Conservation (phyloP, 2,329 filamentous ascomycete species). For the Aspergillus sp. region DNA sequence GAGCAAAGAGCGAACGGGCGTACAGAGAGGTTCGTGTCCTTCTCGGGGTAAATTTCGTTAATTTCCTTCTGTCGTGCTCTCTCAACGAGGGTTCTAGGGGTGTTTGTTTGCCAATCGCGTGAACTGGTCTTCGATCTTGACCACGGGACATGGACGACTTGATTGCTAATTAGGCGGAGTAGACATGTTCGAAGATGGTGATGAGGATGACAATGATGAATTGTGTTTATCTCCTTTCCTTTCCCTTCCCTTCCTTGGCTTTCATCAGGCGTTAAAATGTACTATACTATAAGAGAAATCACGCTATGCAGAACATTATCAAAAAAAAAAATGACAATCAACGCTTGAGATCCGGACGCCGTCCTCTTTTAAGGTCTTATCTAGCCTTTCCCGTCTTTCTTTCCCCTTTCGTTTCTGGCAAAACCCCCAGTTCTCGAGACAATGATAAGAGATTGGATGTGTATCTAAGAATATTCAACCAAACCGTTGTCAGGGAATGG, state of each 20-base stretch:
- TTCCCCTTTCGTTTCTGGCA: not conserved
- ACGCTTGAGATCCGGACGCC: slow-evolving; percentile 10
- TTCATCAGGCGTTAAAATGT: slow-evolving; percentile 8
- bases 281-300: slow-evolving; percentile 3
- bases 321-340: not conserved
- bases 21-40: not conserved
- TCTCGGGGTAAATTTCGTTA: not conserved
- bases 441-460: slow-evolving; percentile 7
- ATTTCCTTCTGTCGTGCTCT: not conserved
- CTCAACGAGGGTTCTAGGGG: not conserved
- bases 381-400: not conserved
- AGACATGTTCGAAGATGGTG: not conserved
- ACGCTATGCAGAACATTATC: slow-evolving; percentile 17
- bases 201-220: not conserved
- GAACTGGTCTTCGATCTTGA: not conserved
- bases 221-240: not conserved
- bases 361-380: slow-evolving; percentile 3
- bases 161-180: too few relatives aligned
- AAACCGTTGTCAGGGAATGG: slow-evolving; percentile 1
- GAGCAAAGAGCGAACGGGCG: not conserved
- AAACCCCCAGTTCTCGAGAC: not conserved
- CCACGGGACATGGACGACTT: too few relatives aligned
- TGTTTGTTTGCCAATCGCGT: not conserved
- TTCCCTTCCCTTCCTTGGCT: slow-evolving; percentile 2
- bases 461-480: slow-evolving; percentile 2